Evolutionary conservation across 306 rosid genomes (phyloP), one percentile per base, ranked within the genome.

Genomic region (Sphenostylis stenocarpa): DNA sequence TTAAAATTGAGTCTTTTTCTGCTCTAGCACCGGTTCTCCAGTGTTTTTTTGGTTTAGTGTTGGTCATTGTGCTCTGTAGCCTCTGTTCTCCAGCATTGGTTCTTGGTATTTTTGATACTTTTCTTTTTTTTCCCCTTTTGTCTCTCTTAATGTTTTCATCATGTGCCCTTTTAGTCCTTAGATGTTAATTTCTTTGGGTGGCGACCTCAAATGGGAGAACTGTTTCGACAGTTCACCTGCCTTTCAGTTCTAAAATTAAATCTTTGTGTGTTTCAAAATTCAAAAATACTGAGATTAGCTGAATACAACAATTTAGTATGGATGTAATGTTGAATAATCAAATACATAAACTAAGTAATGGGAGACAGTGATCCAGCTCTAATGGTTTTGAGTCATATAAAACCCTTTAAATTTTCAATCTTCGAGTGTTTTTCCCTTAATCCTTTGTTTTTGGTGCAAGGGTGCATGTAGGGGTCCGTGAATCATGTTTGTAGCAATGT

Each of bases 61-160:
- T 44, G 57, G 7, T 38, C 3, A 58, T 48, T 47, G 4, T 61
- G 78, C 72, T 70, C 14, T 73, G 79, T 53, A 11, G 12, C 52
- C 44, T 62, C 60, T 72, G 58, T 61, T 69, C 43, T 63, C 34
- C 21, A 52, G 39, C 83, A 72, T 36, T 78, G 63, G 23, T 69
- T 64, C 39, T 38, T 53, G 23, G 21, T 73, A 53, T 73, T 23
- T 60, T 31, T 2, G 14, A 57, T 1, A 43, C 52, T 23, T 12
- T 68, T 5, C 17, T 49, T 17, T 19, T 5, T 56, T 38, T 12
- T n/a, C n/a, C 29, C 48, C 10, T 8, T 3, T 19, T 63, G 1
- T 31, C 10, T 62, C 4, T 56, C n/a, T 23, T 24, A 6, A 29
- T 61, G 17, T 33, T 48, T 28, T 11, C 44, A 28, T 63, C 1